phyloP scores from a whole-genome alignment of 805 yeast species.

The Debaryomyces maramus region DNA sequence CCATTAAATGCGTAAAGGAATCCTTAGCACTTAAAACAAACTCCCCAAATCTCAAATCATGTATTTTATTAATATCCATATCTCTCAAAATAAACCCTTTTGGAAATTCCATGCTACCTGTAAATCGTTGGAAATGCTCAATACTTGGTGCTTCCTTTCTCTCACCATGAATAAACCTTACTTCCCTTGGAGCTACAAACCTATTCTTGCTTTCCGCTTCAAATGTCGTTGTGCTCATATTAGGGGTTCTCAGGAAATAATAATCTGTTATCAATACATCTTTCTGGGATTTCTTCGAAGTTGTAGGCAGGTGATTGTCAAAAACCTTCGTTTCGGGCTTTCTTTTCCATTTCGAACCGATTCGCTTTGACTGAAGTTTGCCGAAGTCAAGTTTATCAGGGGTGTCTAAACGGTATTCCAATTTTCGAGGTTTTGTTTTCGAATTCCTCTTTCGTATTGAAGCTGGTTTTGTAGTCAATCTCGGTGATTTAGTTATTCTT shows the following conservation, averaged over 20 bases:
- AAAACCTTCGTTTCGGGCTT: no score
- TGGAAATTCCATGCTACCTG: constrained; percentile 6
- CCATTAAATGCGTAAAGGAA: constrained; percentile 15
- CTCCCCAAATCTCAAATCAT: constrained; percentile 17
- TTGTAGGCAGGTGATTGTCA: no score
- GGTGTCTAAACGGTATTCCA: no score
- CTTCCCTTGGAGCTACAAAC: constrained; percentile 10
- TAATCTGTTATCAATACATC: constrained; percentile 5
- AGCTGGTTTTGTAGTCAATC: no score
- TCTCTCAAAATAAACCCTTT: constrained; percentile 13
- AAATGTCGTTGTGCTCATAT: constrained; percentile 26
- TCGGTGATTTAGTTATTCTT: no score
- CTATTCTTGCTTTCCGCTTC: constrained; percentile 35
- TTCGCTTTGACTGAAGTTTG: no score
- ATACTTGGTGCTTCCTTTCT: background rate
- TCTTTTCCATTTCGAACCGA: no score
- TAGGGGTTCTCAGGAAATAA: constrained; percentile 27
- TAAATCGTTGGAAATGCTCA: background rate
- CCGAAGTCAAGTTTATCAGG: no score
- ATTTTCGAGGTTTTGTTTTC: no score
- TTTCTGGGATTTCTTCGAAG: background rate
- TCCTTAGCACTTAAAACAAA: constrained; percentile 13
- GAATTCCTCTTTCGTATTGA: no score
- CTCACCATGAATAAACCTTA: background rate
- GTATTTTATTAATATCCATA: constrained; percentile 16